Base-by-base conservation (phyloP, 768 basidiomycete genomes). In the Leucosporidium creatinivorum region DNA sequence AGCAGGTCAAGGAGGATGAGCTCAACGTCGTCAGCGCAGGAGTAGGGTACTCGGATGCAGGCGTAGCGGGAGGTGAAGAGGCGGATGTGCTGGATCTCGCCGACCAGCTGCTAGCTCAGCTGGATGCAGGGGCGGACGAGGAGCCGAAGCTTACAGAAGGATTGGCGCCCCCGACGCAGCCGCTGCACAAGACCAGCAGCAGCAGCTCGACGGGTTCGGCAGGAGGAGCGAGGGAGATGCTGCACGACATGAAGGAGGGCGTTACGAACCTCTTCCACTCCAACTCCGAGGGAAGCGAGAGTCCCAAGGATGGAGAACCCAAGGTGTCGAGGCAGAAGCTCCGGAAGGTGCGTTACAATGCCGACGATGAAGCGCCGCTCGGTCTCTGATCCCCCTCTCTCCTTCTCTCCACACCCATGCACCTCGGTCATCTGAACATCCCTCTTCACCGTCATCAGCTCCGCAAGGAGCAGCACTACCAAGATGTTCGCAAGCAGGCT, bases 51-150 rank as follows among this genome's bases (percentile, higher is more conserved):
- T 44, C 39, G 39, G 39, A 44, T 44, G 39, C 39, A 44, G 47
- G 49, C 19, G 39, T 51, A 26, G 68, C 63, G 50, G 54, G 50
- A 0, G 60, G 2, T 18, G 71, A 72, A 82, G 66, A 68, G 50
- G 61, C 61, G 10, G 65, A 83, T 52, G 84, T 87, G 63, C 83
- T 85, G 55, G 82, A 83, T 15, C 81, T 91, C 57, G 81, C 91
- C 80, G 83, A 89, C 70, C 86, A 89, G 73, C 83, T 93, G 1
- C 78, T 92, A 57, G 83, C 85, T 10, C 87, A 89, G 76, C 84
- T 93, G 31, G 88, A 90, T 73, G 84, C 84, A 10, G 80, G 82
- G 70, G 82, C 89, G 72, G 72, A 80, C 25, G 39, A 36, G 58
- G 77, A 79, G 52, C 28, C 25, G 13, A 62, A 39, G 54, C 7